Base-by-base conservation (phyloP, 129 eudicot species). In the Heracleum sosnowskyi region DNA sequence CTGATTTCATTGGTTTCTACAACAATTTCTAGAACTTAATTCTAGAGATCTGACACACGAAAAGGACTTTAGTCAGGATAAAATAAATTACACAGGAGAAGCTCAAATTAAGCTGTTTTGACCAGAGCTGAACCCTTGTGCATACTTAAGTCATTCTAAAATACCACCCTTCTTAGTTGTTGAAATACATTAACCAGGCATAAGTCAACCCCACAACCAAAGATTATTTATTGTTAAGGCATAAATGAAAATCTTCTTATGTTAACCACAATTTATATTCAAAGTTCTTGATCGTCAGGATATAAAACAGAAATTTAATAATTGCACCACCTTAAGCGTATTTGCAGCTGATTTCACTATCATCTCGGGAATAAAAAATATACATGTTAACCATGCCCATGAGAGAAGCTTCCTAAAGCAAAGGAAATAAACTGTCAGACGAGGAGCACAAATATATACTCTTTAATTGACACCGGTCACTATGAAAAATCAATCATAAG, bases 311-410 rank as follows among this genome's bases (percentile, higher is more conserved):
- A 36, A 18, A 15, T 33, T 15, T 1, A 35, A 16, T 13, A 42
- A 85, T 31, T 51, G 73, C 39, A 57, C 42, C 79, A 95, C 99
- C 99, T 90, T 45, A 77, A 84, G 77, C 77, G 89, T 74, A 45
- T 77, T 85, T 44, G 93, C 86, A 60, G 90, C 90, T 75, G 96
- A 88, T 84, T 95, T 95, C 82, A 95, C 85, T 39, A 95, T 70
- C 88, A 95, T 88, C 84, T 95, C 99, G 24, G 99, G 99, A 55
- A 95, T 83, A 81, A 95, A 95, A 80, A 95, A 95, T 81, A 91
- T 78, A 81, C 98, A 95, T n/a, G 99, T 95, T 85, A 95, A 92
- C 99, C 99, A 95, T 70, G 99, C 99, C 97, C 99, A 95, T 55
- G 97, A 95, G 66, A 95, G 91, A 95, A 95, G 99, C 80, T 92